These are phyloP conservation scores for Thermothielavioides terrestris DNA, from an alignment of 495 filamentous ascomycete species.

Conservation along the genomic window DNA sequence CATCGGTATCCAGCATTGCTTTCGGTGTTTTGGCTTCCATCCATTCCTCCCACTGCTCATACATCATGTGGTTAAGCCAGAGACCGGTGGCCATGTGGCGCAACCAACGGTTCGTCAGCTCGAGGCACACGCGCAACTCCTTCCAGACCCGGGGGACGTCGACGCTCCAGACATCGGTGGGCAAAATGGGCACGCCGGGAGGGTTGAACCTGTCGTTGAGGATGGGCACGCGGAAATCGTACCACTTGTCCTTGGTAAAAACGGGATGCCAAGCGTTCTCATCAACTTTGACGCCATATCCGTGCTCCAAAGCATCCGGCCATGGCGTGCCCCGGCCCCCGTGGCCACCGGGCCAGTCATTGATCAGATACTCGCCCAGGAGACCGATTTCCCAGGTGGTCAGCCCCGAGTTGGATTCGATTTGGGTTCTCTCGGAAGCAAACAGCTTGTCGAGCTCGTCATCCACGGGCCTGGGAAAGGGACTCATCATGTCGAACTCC, in stretches of 20 bases:
- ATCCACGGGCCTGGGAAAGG: neutral
- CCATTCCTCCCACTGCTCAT: neutral
- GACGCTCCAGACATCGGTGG: conserved; percentile 3
- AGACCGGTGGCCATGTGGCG: neutral
- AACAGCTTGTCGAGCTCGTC: conserved; percentile 4
- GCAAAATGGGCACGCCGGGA: neutral
- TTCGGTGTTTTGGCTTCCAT: neutral
- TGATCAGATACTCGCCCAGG: neutral
- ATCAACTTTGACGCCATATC: neutral
- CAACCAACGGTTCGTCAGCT: conserved; percentile 4
- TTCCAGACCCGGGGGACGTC: neutral
- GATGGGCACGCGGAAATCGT: neutral
- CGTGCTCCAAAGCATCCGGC: neutral
- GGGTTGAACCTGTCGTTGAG: neutral
- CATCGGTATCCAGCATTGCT: too few relatives aligned
- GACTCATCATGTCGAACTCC: neutral
- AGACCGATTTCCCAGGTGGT: neutral
- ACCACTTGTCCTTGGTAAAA: neutral
- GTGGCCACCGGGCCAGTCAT: neutral
- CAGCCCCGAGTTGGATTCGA: neutral
- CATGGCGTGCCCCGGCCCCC: neutral
- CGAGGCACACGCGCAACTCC: neutral
- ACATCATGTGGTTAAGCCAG: neutral
- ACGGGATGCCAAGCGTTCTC: conserved; percentile 3
- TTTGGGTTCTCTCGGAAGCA: neutral